These are phyloP conservation scores for Juncus effusus DNA, from an alignment of 176 grass and related monocot species.

Conservation along the genomic window DNA sequence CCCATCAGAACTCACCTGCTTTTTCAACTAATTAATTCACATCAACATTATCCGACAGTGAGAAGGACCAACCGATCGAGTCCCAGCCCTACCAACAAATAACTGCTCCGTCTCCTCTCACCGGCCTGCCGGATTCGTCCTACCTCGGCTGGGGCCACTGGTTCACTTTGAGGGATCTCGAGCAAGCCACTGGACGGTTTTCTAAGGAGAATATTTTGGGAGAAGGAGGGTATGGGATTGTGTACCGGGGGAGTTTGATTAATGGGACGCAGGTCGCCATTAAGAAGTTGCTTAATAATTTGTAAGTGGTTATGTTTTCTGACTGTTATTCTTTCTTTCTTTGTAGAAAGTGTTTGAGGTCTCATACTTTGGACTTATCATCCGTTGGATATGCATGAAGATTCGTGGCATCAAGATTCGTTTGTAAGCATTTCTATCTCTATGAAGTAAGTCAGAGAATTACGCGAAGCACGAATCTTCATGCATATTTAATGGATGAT, in stretches of 20 bases:
- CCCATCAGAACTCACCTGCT: too few species aligned
- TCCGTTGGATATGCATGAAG: too few species aligned
- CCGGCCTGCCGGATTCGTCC: slow-evolving; percentile 78
- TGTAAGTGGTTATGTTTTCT: too few species aligned
- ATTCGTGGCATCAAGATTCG: too few species aligned
- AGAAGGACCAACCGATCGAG: slow-evolving; percentile 50
- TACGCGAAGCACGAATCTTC: too few species aligned
- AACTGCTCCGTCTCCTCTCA: slow-evolving; percentile 75
- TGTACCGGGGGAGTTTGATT: slow-evolving; percentile 56
- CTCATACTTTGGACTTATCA: too few species aligned
- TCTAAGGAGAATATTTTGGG: slow-evolving; percentile 67
- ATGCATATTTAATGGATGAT: too few species aligned
- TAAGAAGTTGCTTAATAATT: slow-evolving; percentile 74
- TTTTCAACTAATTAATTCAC: slow-evolving; percentile 48
- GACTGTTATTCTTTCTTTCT: not conserved
- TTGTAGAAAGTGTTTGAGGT: too few species aligned
- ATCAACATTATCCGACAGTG: slow-evolving; percentile 63
- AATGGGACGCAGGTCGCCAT: slow-evolving; percentile 58
- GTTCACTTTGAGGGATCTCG: slow-evolving; percentile 72
- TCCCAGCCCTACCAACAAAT: slow-evolving; percentile 40
- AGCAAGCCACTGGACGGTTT: slow-evolving; percentile 55
- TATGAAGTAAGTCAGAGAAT: too few species aligned
- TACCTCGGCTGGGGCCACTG: slow-evolving; percentile 88
- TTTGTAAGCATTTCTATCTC: too few species aligned
- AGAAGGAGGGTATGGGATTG: slow-evolving; percentile 66